A percentile compares a stretch with the other conserved stretches of the same genome.
These are phyloP conservation scores for Mariannaea sp. DNA, from an alignment of 2,329 filamentous ascomycete genomes.

Conservation along the genomic window DNA sequence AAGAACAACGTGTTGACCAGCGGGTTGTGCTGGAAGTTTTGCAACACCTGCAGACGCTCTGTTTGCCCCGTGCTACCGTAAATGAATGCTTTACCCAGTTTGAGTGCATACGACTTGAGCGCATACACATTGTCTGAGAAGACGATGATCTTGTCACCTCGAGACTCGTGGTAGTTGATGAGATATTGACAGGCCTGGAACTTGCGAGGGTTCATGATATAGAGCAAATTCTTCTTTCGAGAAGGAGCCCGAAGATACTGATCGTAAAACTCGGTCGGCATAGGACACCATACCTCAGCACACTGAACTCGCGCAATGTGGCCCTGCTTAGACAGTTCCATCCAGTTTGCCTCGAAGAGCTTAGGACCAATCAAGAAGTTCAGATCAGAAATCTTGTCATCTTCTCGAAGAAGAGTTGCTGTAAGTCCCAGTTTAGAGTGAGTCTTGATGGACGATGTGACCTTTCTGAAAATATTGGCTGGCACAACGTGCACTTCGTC, in stretches of 20 bases:
- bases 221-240: constrained; percentile 62
- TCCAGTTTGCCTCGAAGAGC: constrained; percentile 98
- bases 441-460: constrained; percentile 90
- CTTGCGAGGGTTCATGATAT: constrained; percentile 97
- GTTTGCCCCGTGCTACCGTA: constrained; percentile 85
- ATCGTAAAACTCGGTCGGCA: constrained; percentile 97
- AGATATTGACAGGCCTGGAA: constrained; percentile 97
- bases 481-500: constrained; percentile 99
- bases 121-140: constrained; percentile 98
- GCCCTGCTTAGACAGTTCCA: constrained; percentile 95
- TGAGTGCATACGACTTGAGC: constrained; percentile 80
- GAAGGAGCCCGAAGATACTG: constrained; percentile 79
- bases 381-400: constrained; percentile 96
- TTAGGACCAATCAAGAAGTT: constrained; percentile 98
- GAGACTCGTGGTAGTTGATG: constrained; percentile 95
- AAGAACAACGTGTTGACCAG: constrained; percentile 91
- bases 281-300: constrained; percentile 98
- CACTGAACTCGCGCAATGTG: constrained; percentile 98
- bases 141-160: constrained; percentile 97
- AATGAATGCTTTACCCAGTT: constrained; percentile 86
- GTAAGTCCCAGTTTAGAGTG: constrained; percentile 95
- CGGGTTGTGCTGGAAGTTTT: constrained; percentile 94
- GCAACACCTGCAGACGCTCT: constrained; percentile 84
- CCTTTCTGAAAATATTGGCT: constrained; percentile 92
- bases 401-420: constrained; percentile 90